Percentiles rank a stretch among this genome's conserved stretches.
Conservation (phyloP, 768 basidiomycete genomes). For the Exsudoporus frostii region DNA sequence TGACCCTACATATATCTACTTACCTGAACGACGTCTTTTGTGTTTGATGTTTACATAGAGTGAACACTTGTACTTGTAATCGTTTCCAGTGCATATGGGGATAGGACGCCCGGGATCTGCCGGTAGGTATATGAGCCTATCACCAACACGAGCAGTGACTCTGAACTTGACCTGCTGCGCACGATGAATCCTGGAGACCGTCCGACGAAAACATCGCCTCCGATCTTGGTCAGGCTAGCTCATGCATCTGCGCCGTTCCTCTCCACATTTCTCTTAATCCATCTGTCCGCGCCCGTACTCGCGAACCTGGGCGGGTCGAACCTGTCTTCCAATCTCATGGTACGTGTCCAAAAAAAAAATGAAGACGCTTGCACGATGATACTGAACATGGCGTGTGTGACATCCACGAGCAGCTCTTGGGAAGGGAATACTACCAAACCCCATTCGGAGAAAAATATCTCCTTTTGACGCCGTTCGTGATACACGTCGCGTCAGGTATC, state of each 20-base stretch:
- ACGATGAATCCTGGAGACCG: slow-evolving; percentile 3
- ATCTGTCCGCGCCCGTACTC: slow-evolving; percentile 69
- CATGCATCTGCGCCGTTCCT: slow-evolving; percentile 78
- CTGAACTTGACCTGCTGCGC: neutral
- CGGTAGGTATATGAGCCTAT: too few species aligned
- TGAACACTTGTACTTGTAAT: too few species aligned
- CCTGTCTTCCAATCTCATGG: slow-evolving; percentile 73
- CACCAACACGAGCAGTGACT: too few species aligned
- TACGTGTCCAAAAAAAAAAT: slow-evolving; percentile 32
- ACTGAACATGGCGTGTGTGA: neutral
- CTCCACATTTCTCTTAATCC: slow-evolving; percentile 68
- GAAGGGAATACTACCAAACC: slow-evolving; percentile 85
- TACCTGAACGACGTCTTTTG: too few species aligned
- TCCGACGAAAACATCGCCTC: slow-evolving; percentile 1
- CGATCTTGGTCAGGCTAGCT: slow-evolving; percentile 51
- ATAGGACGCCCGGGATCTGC: too few species aligned
- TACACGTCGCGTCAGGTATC: slow-evolving; percentile 60
- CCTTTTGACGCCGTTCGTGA: slow-evolving; percentile 59
- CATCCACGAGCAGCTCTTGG: slow-evolving; percentile 54
- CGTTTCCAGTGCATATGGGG: too few species aligned
- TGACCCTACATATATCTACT: too few species aligned
- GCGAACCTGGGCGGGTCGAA: slow-evolving; percentile 70
- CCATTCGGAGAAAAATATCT: slow-evolving; percentile 63
- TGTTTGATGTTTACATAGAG: too few species aligned
- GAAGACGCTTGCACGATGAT: neutral